Base-by-base conservation (phyloP, 2,329 filamentous ascomycete genomes). In the Apiospora hydei region DNA sequence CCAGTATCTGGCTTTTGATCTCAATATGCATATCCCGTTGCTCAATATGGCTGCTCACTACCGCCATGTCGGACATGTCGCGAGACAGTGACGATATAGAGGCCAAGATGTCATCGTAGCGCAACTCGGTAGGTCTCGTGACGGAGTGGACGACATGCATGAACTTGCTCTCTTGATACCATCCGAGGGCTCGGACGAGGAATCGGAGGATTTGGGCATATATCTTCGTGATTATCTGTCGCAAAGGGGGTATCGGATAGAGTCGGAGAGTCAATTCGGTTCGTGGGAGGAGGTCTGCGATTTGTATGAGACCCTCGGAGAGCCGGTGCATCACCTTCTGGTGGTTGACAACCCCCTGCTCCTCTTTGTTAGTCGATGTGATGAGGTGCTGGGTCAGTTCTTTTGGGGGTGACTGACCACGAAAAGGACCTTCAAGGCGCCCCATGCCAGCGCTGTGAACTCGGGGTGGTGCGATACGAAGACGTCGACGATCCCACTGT, bases 201-300 rank as follows among this genome's bases (percentile, higher is more conserved):
- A 81, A 81, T 43, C 70, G 69, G 1, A 82, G n/a, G 21, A 81
- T 75, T 13, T 76, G 53, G 1, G 75, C 73, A 68, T 81, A 81
- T 1, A 81, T 73, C 13, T 67, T 49, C 2, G 43, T 21, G 41
- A 46, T 30, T 6, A 13, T 46, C 1, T 67, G 41, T 13, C n/a
- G 38, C 66, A 67, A 18, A 1, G n/a, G 13, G 1, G 41, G n/a
- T 26, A 46, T 46, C n/a, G 66, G 66, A 6, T 67, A 30, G 41
- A 67, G 66, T 4, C 1, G n/a, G 0, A 16, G n/a, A 13, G 16
- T 44, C 8, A 69, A 30, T n/a, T 71, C 61, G 11, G 30, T 34
- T 2, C 30, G 44, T 21, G 70, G 70, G 5, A 71, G 41, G 1
- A 53, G 34, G 5, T 43, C 43, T 14, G 61, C 46, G 30, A 71